Evolutionary conservation across 768 basidiomycete species (phyloP).

Genomic region (Guyanaporus albipodus): DNA sequence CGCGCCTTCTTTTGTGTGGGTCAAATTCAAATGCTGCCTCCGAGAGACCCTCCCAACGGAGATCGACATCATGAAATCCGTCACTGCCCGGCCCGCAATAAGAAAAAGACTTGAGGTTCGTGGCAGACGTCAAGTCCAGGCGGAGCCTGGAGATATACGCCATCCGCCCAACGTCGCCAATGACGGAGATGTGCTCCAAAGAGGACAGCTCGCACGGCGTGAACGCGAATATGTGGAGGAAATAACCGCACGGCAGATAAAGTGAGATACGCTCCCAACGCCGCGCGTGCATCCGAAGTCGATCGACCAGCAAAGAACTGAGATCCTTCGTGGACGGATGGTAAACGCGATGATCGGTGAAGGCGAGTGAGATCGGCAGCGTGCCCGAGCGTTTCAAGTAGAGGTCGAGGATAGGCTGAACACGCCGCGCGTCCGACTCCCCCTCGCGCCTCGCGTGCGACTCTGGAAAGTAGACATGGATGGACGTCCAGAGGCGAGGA

Average conservation of each 20-base stretch:
- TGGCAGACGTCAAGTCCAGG: constrained; percentile 9
- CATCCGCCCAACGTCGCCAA: not conserved
- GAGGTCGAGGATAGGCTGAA: constrained; percentile 2
- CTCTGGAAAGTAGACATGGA: constrained; percentile 13
- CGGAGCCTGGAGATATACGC: not conserved
- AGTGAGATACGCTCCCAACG: constrained; percentile 19
- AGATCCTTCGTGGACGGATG: constrained; percentile 4
- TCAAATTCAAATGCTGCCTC: constrained; percentile 14
- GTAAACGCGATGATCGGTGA: constrained; percentile 16
- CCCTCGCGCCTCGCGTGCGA: not conserved
- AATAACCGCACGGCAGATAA: constrained; percentile 8
- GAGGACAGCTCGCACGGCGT: constrained; percentile 13
- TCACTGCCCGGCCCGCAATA: constrained; percentile 3
- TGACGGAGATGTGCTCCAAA: constrained; percentile 13
- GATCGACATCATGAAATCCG: not conserved
- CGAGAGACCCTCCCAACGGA: constrained; percentile 12
- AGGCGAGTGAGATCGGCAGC: constrained; percentile 18
- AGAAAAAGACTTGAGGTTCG: constrained; percentile 14
- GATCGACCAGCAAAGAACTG: constrained; percentile 10
- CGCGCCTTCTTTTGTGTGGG: constrained; percentile 1
- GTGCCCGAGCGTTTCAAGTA: constrained; percentile 12
- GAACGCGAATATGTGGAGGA: constrained; percentile 14
- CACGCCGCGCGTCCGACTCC: constrained; percentile 3
- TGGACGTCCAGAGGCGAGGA: constrained; percentile 22
- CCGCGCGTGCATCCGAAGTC: constrained; percentile 9